Evolutionary conservation across 352 stramenopile species (phyloP), one percentile per base, ranked within the genome.

Genomic region (Globisporangium ultimum): DNA sequence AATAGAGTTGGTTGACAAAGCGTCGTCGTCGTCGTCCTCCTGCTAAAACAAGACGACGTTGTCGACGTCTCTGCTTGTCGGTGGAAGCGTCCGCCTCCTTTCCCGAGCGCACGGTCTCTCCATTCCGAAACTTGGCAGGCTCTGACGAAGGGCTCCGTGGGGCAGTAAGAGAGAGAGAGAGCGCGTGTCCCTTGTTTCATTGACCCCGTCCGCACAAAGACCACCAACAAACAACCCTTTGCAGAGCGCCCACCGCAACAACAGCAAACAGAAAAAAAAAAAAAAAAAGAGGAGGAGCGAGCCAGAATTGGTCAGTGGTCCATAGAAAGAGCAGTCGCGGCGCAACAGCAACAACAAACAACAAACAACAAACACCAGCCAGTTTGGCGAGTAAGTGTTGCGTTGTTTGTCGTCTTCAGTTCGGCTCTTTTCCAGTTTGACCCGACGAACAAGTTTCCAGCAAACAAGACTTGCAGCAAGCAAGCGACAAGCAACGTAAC

Each of bases 61-160:
- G 40, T n/a, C 17, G 40, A 12, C 8, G 38, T 43, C 38, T 7
- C 38, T 13, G 14, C 14, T 13, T 5, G 13, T n/a, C 12, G 12
- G 8, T 45, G 12, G 38, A 43, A 12, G 38, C 40, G 17, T 10
- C 28, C 28, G 40, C 40, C 40, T 45, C 13, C 40, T 45, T 45
- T 45, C 40, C 40, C 40, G 17, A 18, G 10, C 40, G 40, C 40
- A 45, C 40, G 17, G 40, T 45, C 54, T 60, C 54, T 53, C 32
- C 54, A 51, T 51, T 60, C 18, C 54, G 28, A 58, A 58, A 58
- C 38, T 60, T 60, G 15, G 3, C 24, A 22, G 10, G 40, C 40
- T 45, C 40, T 45, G 40, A n/a, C 40, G 13, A 45, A 45, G 17
- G 17, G 40, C 3, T 45, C 40, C 40, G 7, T 10, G 12, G 40